Evolutionary conservation across 768 basidiomycete species (phyloP).

Genomic region (Mycena polygramma): DNA sequence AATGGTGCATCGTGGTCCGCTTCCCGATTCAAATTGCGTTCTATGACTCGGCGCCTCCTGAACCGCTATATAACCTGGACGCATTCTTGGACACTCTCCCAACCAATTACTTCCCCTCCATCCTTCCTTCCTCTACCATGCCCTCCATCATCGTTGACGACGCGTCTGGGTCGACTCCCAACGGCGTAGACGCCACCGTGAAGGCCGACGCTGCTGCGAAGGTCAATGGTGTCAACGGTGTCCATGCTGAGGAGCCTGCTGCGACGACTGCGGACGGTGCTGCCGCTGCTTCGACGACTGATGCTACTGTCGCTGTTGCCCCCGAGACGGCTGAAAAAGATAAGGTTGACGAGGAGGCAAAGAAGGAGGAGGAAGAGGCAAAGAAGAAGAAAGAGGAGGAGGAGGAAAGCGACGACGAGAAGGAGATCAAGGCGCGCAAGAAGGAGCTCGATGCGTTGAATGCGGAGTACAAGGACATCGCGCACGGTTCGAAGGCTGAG

Average conservation of each 20-base stretch:
- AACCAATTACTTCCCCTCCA: conserved; percentile 1
- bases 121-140: conserved; percentile 6
- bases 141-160: conserved; percentile 10
- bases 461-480: conserved; percentile 26
- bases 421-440: conserved; percentile 30
- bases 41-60: conserved; percentile 20
- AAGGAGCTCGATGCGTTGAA: conserved; percentile 31
- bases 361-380: conserved; percentile 8
- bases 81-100: not conserved
- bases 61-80: conserved; percentile 11
- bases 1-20: not conserved
- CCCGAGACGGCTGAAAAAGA: not conserved
- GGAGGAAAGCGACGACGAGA: conserved; percentile 19
- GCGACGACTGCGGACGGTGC: not conserved
- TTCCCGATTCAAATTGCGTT: conserved; percentile 15
- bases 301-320: not conserved
- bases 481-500: conserved; percentile 25
- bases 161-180: conserved; percentile 5
- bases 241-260: conserved; percentile 10
- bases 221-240: conserved; percentile 24
- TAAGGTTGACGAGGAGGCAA: not conserved
- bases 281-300: conserved; percentile 10
- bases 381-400: conserved; percentile 25
- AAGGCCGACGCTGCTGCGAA: conserved; percentile 12
- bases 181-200: conserved; percentile 6